These are phyloP conservation scores for Umbelopsis sp. DNA, from an alignment of 192 early-diverging fungal genomes.

Conservation along the genomic window DNA sequence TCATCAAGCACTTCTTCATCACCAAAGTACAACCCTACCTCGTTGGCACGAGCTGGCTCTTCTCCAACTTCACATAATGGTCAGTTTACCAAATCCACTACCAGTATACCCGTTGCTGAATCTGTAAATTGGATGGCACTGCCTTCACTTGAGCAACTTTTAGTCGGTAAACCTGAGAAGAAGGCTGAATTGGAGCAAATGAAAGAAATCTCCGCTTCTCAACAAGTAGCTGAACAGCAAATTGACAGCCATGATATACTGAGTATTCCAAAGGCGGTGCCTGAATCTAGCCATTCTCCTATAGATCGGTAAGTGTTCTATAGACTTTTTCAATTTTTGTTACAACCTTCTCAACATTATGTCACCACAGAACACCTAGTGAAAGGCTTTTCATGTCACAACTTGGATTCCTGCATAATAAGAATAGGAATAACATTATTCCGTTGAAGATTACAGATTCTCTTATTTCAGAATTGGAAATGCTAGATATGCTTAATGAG, in stretches of 20 bases:
- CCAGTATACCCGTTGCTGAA: slow-evolving; percentile 6
- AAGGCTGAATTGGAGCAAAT: neutral
- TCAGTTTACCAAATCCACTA: neutral
- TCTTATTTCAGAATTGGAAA: slow-evolving; percentile 62
- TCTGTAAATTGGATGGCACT: slow-evolving; percentile 11
- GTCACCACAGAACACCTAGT: slow-evolving; percentile 40
- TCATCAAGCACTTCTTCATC: neutral
- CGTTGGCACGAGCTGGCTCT: neutral
- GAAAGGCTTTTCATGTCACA: slow-evolving; percentile 67
- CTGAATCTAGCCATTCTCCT: neutral
- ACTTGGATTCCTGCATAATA: slow-evolving; percentile 62
- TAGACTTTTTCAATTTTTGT: neutral
- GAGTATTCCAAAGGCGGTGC: neutral
- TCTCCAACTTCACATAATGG: neutral
- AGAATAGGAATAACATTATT: slow-evolving; percentile 59
- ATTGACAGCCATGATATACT: neutral
- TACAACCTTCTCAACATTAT: neutral
- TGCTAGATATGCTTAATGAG: slow-evolving; percentile 67
- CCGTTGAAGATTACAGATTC: slow-evolving; percentile 67
- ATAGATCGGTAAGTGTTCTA: neutral
- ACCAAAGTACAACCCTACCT: neutral
- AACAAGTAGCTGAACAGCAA: neutral
- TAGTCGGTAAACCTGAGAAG: neutral
- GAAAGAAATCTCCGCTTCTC: neutral
- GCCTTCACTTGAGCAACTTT: slow-evolving; percentile 5